These are phyloP conservation scores for Pezicula rhizophila DNA, from an alignment of 2,329 filamentous ascomycete genomes.

Conservation along the genomic window DNA sequence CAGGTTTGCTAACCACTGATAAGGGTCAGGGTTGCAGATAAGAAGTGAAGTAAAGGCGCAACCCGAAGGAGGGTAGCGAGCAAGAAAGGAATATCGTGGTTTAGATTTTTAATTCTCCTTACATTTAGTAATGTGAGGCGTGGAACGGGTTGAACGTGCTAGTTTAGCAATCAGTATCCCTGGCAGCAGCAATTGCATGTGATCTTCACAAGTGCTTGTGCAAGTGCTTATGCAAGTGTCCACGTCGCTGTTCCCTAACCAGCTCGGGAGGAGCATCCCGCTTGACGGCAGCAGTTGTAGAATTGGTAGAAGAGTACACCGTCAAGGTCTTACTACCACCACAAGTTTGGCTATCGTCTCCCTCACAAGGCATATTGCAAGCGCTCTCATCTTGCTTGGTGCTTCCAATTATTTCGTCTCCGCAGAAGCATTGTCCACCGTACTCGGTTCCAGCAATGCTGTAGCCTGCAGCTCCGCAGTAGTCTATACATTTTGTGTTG, in stretches of 20 bases:
- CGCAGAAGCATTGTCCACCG: slow-evolving; percentile 43
- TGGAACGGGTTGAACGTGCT: background rate
- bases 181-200: background rate
- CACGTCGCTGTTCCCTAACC: background rate
- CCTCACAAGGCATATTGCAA: slow-evolving; percentile 45
- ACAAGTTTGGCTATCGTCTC: slow-evolving; percentile 41
- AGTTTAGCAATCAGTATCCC: background rate
- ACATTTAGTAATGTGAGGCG: too few species aligned
- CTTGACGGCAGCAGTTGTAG: background rate
- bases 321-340: slow-evolving; percentile 42
- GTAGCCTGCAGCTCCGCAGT: slow-evolving; percentile 40
- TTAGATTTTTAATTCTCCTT: too few species aligned
- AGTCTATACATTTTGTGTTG: slow-evolving; percentile 40
- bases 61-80: too few species aligned
- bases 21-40: too few species aligned
- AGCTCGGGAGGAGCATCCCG: background rate
- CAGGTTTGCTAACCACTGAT: too few species aligned
- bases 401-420: slow-evolving; percentile 32
- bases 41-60: too few species aligned
- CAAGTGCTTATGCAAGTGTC: background rate
- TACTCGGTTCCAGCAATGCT: slow-evolving; percentile 44
- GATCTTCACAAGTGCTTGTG: background rate
- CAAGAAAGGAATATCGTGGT: too few species aligned
- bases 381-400: slow-evolving; percentile 36
- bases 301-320: slow-evolving; percentile 36